Percentiles rank a stretch among this genome's conserved stretches.
phyloP scores from a whole-genome alignment of 495 filamentous ascomycete species.

The Bacidia rubella region DNA sequence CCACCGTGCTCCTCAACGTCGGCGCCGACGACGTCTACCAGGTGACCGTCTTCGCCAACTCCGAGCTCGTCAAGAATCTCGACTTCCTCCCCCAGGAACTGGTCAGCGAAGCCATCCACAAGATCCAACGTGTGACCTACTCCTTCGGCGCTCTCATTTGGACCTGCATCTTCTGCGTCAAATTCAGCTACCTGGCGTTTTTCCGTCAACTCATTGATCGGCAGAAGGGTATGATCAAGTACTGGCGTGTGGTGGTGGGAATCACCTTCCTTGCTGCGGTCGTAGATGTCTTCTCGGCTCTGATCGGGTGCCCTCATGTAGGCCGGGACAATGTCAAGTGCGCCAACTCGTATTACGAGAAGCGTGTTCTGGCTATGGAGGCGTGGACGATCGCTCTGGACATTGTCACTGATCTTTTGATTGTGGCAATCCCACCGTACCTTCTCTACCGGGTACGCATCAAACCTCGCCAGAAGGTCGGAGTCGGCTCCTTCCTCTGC shows the following conservation, averaged over 20 bases:
- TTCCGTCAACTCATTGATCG: constrained; percentile 21
- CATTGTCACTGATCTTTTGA: constrained; percentile 17
- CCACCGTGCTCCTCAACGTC: constrained; percentile 3
- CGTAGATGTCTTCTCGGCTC: neutral
- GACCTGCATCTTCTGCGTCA: constrained; percentile 16
- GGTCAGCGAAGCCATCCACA: neutral
- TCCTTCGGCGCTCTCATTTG: constrained; percentile 8
- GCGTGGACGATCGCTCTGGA: constrained; percentile 14
- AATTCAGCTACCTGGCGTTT: constrained; percentile 23
- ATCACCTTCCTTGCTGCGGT: constrained; percentile 8
- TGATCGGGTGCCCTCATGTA: constrained; percentile 6
- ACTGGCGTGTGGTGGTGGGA: constrained; percentile 19
- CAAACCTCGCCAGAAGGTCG: constrained; percentile 16
- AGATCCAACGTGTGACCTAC: constrained; percentile 7
- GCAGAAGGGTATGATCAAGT: constrained; percentile 10
- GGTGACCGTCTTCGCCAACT: neutral
- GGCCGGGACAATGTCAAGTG: constrained; percentile 6
- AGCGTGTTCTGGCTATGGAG: constrained; percentile 6
- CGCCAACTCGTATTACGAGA: constrained; percentile 7
- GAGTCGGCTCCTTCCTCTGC: constrained; percentile 19
- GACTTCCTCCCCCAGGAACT: constrained; percentile 1
- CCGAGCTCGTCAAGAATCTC: neutral
- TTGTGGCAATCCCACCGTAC: constrained; percentile 18
- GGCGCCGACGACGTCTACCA: constrained; percentile 3
- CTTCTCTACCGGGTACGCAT: constrained; percentile 18